Evolutionary conservation across 306 rosid genomes (phyloP).

Genomic region (Castanopsis chinensis): DNA sequence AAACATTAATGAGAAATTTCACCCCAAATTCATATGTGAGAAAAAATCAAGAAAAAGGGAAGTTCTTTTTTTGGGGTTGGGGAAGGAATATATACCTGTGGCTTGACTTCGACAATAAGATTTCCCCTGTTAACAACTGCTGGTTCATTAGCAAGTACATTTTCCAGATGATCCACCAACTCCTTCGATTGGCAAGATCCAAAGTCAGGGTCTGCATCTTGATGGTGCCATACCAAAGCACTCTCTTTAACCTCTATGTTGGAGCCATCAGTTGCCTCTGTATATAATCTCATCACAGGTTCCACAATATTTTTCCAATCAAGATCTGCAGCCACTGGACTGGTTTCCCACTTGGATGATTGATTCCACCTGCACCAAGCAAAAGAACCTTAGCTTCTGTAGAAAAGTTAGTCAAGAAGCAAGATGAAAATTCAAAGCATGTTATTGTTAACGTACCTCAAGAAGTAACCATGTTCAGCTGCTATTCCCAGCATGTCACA

Average conservation of each 20-base stretch:
- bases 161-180: constrained; percentile 69
- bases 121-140: constrained; percentile 70
- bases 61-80: neutral
- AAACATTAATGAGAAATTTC: neutral
- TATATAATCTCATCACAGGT: constrained; percentile 71
- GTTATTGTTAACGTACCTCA: constrained; percentile 50
- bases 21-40: constrained; percentile 10
- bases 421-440: neutral
- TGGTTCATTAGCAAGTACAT: constrained; percentile 76
- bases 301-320: constrained; percentile 78
- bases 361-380: constrained; percentile 51
- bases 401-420: neutral
- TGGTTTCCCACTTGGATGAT: constrained; percentile 67
- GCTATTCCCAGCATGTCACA: constrained; percentile 76
- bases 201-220: constrained; percentile 86
- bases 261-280: constrained; percentile 85
- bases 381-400: neutral
- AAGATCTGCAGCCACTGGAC: constrained; percentile 55
- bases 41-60: neutral
- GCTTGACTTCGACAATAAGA: constrained; percentile 83
- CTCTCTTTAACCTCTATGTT: constrained; percentile 69
- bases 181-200: constrained; percentile 90
- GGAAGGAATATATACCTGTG: constrained; percentile 57
- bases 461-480: constrained; percentile 85
- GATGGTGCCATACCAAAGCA: constrained; percentile 92